Base-by-base conservation (phyloP, 2,329 filamentous ascomycete species). In the Fusarium chaquense region DNA sequence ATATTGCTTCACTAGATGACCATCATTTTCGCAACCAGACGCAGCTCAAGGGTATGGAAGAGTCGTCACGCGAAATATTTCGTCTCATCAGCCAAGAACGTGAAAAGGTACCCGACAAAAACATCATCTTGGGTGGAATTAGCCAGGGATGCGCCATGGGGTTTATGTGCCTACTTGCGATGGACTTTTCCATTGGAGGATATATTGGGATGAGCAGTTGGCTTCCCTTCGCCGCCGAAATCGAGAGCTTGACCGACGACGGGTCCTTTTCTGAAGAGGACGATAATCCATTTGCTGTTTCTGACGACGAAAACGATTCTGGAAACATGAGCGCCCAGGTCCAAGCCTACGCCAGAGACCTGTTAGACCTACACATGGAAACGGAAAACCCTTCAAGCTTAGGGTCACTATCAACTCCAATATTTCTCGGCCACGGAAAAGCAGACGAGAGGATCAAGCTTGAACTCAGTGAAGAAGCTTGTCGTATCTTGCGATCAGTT, bases 101-200 rank as follows among this genome's bases (percentile, higher is more conserved):
- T 62, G 5, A 58, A 32, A 72, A 65, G 16, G 73, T 78, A 46
- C 75, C 58, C 55, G 75, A 49, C 32, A 35, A 67, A 22, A 85
- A 84, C 51, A 76, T 87, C 16, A 74, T 87, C 9, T 63, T 88
- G 1, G 83, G 84, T 18, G 84, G 85, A 0, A 63, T 87, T n/a
- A 86, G 85, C 69, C 84, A 87, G 65, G 85, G 85, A 0, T 86
- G 83, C 67, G 85, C 85, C 1, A 81, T 82, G 70, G 76, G 78
- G 1, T 66, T 87, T 12, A 76, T 81, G 22, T 67, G 80, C 3
- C 70, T 86, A 22, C 72, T 88, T 4, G 77, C 75, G 20, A 78
- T 81, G n/a, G 76, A 75, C 11, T 71, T 70, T 50, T 58, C 69
- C 0, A 49, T 85, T 2, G 83, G 81, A 0, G 83, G 80, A 2